phyloP scores from a whole-genome alignment of 1,284 basidiomycete genomes.

The Acaromyces ingoldii region DNA sequence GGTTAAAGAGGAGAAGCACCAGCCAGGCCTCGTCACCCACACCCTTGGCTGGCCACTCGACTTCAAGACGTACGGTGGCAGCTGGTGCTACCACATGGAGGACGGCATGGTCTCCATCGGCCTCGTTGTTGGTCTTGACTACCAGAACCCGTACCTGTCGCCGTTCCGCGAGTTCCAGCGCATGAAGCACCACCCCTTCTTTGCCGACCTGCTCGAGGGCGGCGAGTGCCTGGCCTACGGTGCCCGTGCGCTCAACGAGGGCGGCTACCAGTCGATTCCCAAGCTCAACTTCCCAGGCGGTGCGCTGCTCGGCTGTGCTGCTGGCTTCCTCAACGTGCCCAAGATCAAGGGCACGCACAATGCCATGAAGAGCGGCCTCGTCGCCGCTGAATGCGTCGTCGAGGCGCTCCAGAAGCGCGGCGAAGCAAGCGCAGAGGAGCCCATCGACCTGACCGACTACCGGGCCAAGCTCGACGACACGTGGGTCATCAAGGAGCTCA shows the following conservation, averaged over 20 bases:
- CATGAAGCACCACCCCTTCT: constrained; percentile 96
- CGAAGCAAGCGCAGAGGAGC: constrained; percentile 42
- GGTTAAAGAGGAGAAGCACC: constrained; percentile 69
- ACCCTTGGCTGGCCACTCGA: constrained; percentile 91
- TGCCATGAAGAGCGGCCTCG: constrained; percentile 98
- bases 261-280: constrained; percentile 88
- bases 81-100: constrained; percentile 94
- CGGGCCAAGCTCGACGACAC: constrained; percentile 68
- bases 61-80: constrained; percentile 82
- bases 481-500: constrained; percentile 82
- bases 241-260: constrained; percentile 86
- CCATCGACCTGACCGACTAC: constrained; percentile 72
- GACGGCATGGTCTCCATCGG: constrained; percentile 86
- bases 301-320: constrained; percentile 88
- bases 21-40: constrained; percentile 82
- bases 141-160: constrained; percentile 85
- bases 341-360: constrained; percentile 99
- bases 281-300: constrained; percentile 91
- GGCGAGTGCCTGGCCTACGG: constrained; percentile 82
- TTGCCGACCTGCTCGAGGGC: constrained; percentile 71
- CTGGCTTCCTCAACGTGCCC: constrained; percentile 88
- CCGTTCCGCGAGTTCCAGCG: constrained; percentile 92
- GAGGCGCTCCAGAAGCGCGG: constrained; percentile 58
- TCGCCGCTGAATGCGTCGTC: constrained; percentile 85
- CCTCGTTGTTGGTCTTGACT: constrained; percentile 89